These are phyloP conservation scores for Xenosphaeropsis pyriputrescens DNA, from an alignment of 2,329 filamentous ascomycete species.

Conservation along the genomic window DNA sequence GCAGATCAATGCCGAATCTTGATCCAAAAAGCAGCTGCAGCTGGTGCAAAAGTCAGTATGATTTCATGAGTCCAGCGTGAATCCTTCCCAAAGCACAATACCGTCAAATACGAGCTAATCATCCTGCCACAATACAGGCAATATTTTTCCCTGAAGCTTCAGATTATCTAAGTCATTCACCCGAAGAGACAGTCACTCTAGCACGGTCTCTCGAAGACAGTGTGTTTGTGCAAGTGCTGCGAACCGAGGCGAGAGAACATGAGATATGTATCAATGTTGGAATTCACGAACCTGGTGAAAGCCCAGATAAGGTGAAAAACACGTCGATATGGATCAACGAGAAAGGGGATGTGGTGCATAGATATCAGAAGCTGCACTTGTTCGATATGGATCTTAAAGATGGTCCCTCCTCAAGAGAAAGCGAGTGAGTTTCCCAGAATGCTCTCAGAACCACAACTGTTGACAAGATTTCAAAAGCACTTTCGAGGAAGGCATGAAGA, in stretches of 20 bases:
- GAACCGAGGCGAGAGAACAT: constrained; percentile 47
- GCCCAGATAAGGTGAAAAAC: constrained; percentile 36
- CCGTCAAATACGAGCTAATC: no score
- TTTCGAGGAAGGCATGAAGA: constrained; percentile 50
- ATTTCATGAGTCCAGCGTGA: constrained; percentile 51
- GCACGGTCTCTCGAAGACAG: not conserved
- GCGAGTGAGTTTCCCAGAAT: constrained; percentile 34
- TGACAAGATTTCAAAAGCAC: constrained; percentile 36
- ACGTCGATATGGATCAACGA: constrained; percentile 53
- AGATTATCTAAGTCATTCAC: no score
- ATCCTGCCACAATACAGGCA: no score
- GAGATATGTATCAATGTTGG: constrained; percentile 69
- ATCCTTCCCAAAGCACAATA: constrained; percentile 34
- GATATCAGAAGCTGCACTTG: constrained; percentile 82
- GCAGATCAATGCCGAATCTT: constrained; percentile 62
- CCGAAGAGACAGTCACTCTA: no score
- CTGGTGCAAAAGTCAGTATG: constrained; percentile 59
- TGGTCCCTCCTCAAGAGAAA: constrained; percentile 37
- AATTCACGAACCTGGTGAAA: constrained; percentile 46
- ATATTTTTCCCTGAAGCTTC: no score
- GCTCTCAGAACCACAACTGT: not conserved
- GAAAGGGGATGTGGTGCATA: constrained; percentile 35
- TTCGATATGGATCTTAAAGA: constrained; percentile 51
- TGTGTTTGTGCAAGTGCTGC: constrained; percentile 25
- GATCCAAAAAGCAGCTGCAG: constrained; percentile 55